Base-by-base conservation (phyloP, 1,139 yeast genomes). In the Pichia sp. region DNA sequence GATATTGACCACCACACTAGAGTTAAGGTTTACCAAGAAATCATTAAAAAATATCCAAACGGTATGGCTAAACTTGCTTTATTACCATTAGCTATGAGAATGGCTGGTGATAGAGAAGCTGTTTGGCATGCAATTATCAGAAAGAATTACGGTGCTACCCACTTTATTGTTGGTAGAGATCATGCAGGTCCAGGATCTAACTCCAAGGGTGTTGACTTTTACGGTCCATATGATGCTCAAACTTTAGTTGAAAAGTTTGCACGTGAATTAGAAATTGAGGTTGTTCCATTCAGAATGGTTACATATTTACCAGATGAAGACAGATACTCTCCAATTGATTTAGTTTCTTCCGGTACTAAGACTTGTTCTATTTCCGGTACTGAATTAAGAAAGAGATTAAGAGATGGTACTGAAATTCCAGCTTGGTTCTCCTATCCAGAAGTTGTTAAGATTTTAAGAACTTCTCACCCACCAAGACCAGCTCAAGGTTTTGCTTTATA, bases 61-160 rank as follows among this genome's bases (percentile, higher is more conserved):
- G 96, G 96, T 44, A 80, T 89, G 74, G 97, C 96, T 11, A 78
- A 86, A 51, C 72, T 89, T 50, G 82, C 96, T 11, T 70, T 89
- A 51, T 72, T 89, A 59, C 97, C 97, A 15, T 72, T 89, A 56
- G 97, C 97, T 37, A 89, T 89, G 97, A 80, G 97, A 73, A 89
- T 89, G 97, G 96, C 94, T 48, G 97, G 97, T 64, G 96, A 91
- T 64, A 80, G 96, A 64, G 97, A 89, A 69, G 97, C 97, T 26
- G 83, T 89, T 41, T 89, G 97, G 97, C 97, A 89, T 63, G 96
- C 96, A 21, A 83, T 89, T 60, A 89, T 89, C 61, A 83, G 97
- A 68, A 86, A 88, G 72, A 89, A 89, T 68, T 88, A 83, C 62
- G 97, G 97, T 62, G 96, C 95, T 42, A 85, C 95, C 43, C 97